Conservation (phyloP, 2,329 filamentous ascomycete species). For the Sporothrix dimorphospora region DNA sequence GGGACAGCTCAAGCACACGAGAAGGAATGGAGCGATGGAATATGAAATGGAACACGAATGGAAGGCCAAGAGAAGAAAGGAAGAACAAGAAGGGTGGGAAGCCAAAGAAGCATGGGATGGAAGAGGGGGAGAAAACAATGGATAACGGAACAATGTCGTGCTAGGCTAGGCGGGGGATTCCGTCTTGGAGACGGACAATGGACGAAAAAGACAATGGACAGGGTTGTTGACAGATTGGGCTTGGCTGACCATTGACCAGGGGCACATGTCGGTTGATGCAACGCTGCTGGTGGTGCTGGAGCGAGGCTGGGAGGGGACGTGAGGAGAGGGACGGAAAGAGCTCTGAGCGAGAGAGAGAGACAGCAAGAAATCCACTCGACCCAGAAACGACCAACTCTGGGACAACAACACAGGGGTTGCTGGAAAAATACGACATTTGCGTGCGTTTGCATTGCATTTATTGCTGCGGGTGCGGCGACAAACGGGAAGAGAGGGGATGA, state of each 20-base stretch:
- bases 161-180: background rate
- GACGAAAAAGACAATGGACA: background rate
- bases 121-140: too few relatives aligned
- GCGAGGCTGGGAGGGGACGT: background rate
- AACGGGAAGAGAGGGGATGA: too few relatives aligned
- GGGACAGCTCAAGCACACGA: background rate
- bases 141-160: background rate
- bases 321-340: background rate
- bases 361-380: background rate
- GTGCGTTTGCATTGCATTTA: constrained; percentile 5
- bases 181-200: background rate
- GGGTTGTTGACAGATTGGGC: background rate
- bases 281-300: background rate
- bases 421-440: background rate
- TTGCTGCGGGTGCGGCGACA: constrained; percentile 6
- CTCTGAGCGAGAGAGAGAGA: background rate
- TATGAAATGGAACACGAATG: background rate
- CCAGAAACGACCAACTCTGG: background rate
- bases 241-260: background rate
- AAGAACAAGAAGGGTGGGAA: background rate
- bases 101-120: too few relatives aligned
- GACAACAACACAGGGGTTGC: background rate
- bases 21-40: background rate
- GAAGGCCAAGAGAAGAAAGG: background rate
- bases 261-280: background rate